phyloP scores from a whole-genome alignment of 176 grass and related monocot species.

The Aegilops longissima region DNA sequence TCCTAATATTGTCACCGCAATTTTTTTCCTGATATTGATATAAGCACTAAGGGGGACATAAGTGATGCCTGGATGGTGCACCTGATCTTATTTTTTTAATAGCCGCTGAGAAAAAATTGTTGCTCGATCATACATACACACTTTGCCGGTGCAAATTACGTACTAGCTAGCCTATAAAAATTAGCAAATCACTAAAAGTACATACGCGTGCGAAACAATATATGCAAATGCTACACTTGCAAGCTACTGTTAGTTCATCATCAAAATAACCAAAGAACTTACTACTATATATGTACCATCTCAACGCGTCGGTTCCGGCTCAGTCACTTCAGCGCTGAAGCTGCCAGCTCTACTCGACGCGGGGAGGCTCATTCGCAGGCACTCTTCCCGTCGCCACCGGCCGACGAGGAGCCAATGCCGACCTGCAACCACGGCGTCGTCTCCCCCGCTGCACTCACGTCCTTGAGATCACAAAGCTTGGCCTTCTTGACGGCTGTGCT shows the following conservation, averaged over 20 bases:
- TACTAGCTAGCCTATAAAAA: neutral
- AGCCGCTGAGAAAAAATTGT: neutral
- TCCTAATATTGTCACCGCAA: too few species aligned
- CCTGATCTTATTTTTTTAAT: neutral
- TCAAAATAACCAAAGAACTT: constrained; percentile 5
- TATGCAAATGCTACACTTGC: neutral
- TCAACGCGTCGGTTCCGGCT: neutral
- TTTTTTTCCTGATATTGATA: too few species aligned
- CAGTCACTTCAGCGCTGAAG: neutral
- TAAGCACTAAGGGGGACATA: too few species aligned
- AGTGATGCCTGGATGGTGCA: neutral
- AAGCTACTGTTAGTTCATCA: constrained; percentile 23
- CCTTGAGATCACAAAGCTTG: constrained; percentile 63
- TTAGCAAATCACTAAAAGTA: neutral
- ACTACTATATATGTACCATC: neutral
- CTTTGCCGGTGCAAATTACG: neutral
- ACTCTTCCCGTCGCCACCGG: constrained; percentile 25
- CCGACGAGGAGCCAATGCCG: constrained; percentile 62
- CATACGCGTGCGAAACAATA: neutral
- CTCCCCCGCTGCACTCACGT: constrained; percentile 54
- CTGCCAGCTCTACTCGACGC: neutral
- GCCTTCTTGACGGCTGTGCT: constrained; percentile 53
- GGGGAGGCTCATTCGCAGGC: neutral
- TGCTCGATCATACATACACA: neutral
- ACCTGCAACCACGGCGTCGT: constrained; percentile 73